Evolutionary conservation across 2,329 filamentous ascomycete genomes (phyloP).

Genomic region (Trichophyton mentagrophytes): DNA sequence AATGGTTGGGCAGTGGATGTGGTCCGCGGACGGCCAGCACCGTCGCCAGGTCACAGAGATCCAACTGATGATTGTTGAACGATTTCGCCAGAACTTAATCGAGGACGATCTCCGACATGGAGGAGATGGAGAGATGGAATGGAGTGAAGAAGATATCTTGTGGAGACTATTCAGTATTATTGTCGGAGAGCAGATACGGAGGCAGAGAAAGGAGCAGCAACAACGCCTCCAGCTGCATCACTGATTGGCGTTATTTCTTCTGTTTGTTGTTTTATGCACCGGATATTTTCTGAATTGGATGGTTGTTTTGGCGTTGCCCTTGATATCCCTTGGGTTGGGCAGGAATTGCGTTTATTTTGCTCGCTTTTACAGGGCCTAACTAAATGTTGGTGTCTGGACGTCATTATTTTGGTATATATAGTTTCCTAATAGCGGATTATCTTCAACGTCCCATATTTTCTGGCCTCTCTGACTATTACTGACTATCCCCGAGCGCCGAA

Average conservation of each 20-base stretch:
- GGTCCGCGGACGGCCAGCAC: slow-evolving; percentile 30
- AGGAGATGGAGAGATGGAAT: slow-evolving; percentile 28
- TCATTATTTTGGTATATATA: not conserved
- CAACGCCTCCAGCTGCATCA: not conserved
- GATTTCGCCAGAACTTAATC: slow-evolving; percentile 28
- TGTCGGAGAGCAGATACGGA: slow-evolving; percentile 35
- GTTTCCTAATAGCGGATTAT: not conserved
- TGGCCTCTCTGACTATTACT: not conserved
- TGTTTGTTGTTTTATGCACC: not conserved
- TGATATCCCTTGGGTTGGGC: not conserved
- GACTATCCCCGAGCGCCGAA: not conserved
- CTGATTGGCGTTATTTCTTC: not conserved
- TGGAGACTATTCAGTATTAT: slow-evolving; percentile 35
- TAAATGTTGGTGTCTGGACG: not conserved
- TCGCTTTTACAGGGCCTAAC: not conserved
- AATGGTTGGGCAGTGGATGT: slow-evolving; percentile 33
- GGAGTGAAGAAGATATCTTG: slow-evolving; percentile 34
- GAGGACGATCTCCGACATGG: slow-evolving; percentile 25
- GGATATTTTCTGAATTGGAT: not conserved
- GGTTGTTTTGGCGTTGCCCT: not conserved
- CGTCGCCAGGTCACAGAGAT: slow-evolving; percentile 31
- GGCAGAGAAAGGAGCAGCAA: slow-evolving; percentile 22
- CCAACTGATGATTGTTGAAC: slow-evolving; percentile 32
- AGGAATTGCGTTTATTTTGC: not conserved
- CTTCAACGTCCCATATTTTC: not conserved